Evolutionary conservation across 495 filamentous ascomycete genomes (phyloP).

Genomic region (Platismatia glauca): DNA sequence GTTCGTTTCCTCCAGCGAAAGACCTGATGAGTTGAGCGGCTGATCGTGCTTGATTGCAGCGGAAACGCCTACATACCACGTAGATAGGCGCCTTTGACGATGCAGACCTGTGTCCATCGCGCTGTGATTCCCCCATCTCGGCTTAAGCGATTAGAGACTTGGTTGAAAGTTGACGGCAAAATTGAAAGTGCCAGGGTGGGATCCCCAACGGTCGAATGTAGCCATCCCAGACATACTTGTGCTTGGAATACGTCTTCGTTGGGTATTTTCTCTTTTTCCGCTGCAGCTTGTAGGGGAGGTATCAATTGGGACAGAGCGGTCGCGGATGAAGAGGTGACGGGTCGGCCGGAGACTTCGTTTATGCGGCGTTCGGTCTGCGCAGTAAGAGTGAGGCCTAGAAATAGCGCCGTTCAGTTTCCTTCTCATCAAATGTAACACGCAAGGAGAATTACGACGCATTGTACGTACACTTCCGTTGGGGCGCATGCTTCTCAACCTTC

Average conservation of each 20-base stretch:
- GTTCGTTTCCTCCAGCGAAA: constrained; percentile 51
- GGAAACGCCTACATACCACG: constrained; percentile 40
- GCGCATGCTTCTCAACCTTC: constrained; percentile 89
- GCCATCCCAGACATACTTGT: constrained; percentile 70
- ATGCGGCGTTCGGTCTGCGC: constrained; percentile 64
- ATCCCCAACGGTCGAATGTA: constrained; percentile 68
- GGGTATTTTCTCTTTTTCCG: constrained; percentile 49
- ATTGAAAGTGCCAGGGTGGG: constrained; percentile 49
- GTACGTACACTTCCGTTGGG: constrained; percentile 68
- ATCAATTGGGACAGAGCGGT: constrained; percentile 53
- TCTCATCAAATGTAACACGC: neutral
- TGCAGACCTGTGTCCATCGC: constrained; percentile 71
- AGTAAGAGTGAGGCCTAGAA: constrained; percentile 62
- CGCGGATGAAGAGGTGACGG: constrained; percentile 35
- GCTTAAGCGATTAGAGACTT: constrained; percentile 41
- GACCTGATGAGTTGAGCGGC: constrained; percentile 28
- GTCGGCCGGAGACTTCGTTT: constrained; percentile 40
- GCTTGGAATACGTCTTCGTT: constrained; percentile 70
- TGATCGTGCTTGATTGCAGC: neutral
- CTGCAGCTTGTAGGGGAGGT: constrained; percentile 50
- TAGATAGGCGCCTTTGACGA: constrained; percentile 67
- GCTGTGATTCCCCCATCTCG: constrained; percentile 41
- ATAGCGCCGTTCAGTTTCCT: neutral
- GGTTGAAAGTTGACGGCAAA: constrained; percentile 53
- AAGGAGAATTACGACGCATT: neutral